phyloP scores from a whole-genome alignment of 2,329 filamentous ascomycete genomes.

The Ceratocystis eucalypticola region DNA sequence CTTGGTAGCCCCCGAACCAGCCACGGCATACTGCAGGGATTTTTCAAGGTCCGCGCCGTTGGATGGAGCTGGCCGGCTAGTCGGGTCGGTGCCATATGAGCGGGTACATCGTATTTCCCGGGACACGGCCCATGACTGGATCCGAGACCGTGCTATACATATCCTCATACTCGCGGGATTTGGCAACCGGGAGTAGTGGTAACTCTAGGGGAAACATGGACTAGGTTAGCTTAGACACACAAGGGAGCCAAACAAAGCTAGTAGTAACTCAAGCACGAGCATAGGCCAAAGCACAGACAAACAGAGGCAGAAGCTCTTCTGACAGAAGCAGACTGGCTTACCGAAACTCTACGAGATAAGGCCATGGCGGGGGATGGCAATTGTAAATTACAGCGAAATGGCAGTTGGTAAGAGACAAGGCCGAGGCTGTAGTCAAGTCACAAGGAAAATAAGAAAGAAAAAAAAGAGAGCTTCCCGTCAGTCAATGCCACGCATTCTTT shows the following conservation, averaged over 20 bases:
- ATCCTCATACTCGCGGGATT: neutral
- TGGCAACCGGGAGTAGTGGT: slow-evolving; percentile 11
- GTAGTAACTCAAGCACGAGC: too few relatives aligned
- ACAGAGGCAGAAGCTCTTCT: neutral
- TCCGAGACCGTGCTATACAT: neutral
- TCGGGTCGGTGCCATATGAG: neutral
- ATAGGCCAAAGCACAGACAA: neutral
- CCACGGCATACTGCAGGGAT: slow-evolving; percentile 11
- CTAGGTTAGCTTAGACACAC: neutral
- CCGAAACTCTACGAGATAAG: neutral
- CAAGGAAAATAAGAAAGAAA: neutral
- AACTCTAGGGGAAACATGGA: neutral
- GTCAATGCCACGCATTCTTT: slow-evolving; percentile 2
- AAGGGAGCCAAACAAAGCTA: neutral
- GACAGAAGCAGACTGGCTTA: neutral
- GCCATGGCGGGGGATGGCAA: neutral
- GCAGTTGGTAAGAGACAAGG: neutral
- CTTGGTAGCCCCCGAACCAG: neutral
- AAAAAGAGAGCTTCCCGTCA: neutral
- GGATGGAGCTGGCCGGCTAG: neutral
- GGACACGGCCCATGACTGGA: neutral
- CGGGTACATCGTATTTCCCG: neutral
- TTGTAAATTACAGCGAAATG: neutral
- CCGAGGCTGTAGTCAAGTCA: neutral
- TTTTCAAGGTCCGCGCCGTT: slow-evolving; percentile 6